phyloP scores from a whole-genome alignment of 2,329 filamentous ascomycete genomes.

The Cylindrodendrum hubeiense region DNA sequence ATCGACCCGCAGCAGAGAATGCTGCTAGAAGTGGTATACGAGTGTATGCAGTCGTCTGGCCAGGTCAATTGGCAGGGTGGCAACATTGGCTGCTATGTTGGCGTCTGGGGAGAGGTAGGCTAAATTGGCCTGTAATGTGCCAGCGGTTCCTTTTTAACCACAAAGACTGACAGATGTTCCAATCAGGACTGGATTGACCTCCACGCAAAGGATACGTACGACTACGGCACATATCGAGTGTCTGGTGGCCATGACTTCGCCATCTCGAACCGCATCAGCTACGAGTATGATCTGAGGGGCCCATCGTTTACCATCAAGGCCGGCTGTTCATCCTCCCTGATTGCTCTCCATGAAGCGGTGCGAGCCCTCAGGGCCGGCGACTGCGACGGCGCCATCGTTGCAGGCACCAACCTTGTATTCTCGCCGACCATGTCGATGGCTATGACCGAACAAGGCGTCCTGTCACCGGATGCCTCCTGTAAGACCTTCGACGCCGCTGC shows the following conservation, averaged over 20 bases:
- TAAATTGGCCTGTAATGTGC: no score
- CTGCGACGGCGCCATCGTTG: constrained; percentile 39
- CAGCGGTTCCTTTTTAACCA: no score
- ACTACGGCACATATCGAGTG: no score
- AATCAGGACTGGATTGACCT: no score
- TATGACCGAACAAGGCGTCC: constrained; percentile 34
- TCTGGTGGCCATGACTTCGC: no score
- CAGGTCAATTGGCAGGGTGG: background rate
- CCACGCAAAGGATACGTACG: no score
- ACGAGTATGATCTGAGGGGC: constrained; percentile 1
- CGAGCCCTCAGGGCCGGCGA: constrained; percentile 20
- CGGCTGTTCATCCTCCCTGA: background rate
- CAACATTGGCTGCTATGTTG: background rate
- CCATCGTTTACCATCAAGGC: no score
- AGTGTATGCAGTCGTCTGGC: background rate
- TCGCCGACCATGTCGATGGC: constrained; percentile 30
- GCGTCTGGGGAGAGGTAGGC: background rate
- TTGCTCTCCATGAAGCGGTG: constrained; percentile 16
- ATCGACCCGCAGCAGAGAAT: background rate
- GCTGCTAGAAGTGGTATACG: background rate
- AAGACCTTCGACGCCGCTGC: constrained; percentile 54
- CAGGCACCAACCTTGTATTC: constrained; percentile 37
- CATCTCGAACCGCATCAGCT: background rate
- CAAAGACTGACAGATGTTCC: no score
- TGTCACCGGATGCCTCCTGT: constrained; percentile 39